Base-by-base conservation (phyloP, 495 filamentous ascomycete genomes). In the Aspergillus incahuasiensis region DNA sequence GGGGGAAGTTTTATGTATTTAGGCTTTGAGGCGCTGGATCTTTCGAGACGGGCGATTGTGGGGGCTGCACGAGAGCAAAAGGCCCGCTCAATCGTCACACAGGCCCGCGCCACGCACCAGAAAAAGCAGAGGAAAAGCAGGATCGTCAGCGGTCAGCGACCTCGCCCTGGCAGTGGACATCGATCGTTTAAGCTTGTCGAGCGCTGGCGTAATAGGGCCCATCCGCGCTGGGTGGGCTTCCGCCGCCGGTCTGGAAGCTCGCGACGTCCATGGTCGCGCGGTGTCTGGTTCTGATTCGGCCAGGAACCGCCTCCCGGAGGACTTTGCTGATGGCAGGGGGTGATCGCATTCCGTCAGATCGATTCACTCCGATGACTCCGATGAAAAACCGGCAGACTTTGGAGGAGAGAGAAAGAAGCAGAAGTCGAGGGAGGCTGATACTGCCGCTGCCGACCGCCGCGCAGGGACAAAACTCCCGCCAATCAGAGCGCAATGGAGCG, bases 191-290 rank as follows among this genome's bases (percentile, higher is more conserved):
- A 64, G 58, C 62, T 61, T 55, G 57, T 25, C 24, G 52, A 18
- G 25, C 46, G 56, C 56, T 60, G 60, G 53, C 55, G 58, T 57
- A 58, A 57, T 51, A 55, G 47, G 47, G 47, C 22, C 54, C 56
- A 50, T 61, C 11, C 21, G 21, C 9, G 15, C 55, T 46, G 32
- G 52, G 59, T 53, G 56, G 54, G 48, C 45, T 35, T 57, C 39
- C 54, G 51, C 57, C 56, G 55, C 57, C 9, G 32, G 70, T 65
- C 65, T 73, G 70, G 70, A 71, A 60, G 65, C 60, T 54, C 54
- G n/a, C 34, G 18, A 19, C 15, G 40, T 32, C 56, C 58, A 57
- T 59, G 62, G 57, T 47, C 48, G 16, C 11, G 49, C 38, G 19
- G 3, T 1, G 11, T 15, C 19, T 57, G 59, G 15, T 24, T 35